Evolutionary conservation across 2,329 filamentous ascomycete genomes (phyloP), one percentile per base, ranked within the genome.

Genomic region (Pseudogymnoascus sp.): DNA sequence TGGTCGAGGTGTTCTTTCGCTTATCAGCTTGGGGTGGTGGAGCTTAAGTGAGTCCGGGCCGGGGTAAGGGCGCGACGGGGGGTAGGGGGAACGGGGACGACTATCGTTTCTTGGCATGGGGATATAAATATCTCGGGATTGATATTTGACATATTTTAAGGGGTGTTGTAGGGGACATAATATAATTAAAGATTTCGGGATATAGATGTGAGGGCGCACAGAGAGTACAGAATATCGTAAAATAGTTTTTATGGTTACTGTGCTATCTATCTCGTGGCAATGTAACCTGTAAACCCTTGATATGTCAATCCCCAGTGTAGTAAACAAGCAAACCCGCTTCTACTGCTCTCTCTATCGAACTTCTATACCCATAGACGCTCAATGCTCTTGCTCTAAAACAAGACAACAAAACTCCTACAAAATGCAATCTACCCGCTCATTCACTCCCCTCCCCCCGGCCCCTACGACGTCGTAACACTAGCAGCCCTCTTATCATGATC

Each of bases 401-500:
- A 4, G 17, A 40, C 2, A 31, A 31, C 9, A n/a, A 15, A 38
- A 38, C 36, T 3, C 36, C n/a, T 1, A n/a, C 17, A 17, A 38
- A 38, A 38, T 17, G 15, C 28, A 31, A 31, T 31, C 28, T 31
- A 31, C 28, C 7, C 36, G 9, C 7, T n/a, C 8, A 17, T 4
- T 19, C 21, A 47, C n/a, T n/a, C n/a, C n/a, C n/a, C n/a, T n/a
- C n/a, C n/a, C n/a, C n/a, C n/a, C n/a, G n/a, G n/a, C n/a, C n/a
- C n/a, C n/a, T n/a, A n/a, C 21, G 42, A 47, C 19, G 42, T 47
- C 21, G 42, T 47, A 47, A 47, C 53, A 33, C 53, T 59, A 59
- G 53, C 53, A 31, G 53, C 53, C 36, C 61, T 31, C 19, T 47
- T 47, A 62, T 62, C 61, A 62, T 62, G 61, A 62, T 62, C 61